Evolutionary conservation across 352 stramenopile species (phyloP), one percentile per base, ranked within the genome.

Genomic region (Phytophthora melonis): DNA sequence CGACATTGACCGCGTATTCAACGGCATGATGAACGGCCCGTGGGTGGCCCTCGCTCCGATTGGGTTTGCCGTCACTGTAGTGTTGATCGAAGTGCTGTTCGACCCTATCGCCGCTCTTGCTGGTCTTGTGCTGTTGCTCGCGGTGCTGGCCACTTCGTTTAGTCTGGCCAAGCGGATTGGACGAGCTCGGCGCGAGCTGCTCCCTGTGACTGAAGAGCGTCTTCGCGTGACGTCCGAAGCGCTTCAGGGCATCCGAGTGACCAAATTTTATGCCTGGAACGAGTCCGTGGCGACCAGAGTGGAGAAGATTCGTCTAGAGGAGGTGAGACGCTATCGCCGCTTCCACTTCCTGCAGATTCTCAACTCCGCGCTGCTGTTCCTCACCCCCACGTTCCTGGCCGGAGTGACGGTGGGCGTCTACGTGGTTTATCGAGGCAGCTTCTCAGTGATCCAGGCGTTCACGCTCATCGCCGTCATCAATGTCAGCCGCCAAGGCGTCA

Each of bases 181-280:
- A 1, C 41, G 39, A 36, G 67, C 59, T 19, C 78, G 77, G 18
- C 84, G 81, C 7, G 41, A 74, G 16, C 80, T 90, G 14, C 66
- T 89, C 2, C 36, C 59, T 11, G 75, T 92, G 58, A 74, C 84
- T 0, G 81, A 79, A 21, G 80, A 93, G 21, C 87, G 97, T 18
- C 92, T 99, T 18, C 97, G 98, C 68, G 88, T 98, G 62, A 96
- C 96, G n/a, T 97, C 96, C 63, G 96, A 99, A 78, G 89, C 97
- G 19, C 82, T 99, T 4, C 77, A 92, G 19, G 96, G 95, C 9
- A 97, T 98, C 61, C 81, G 93, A 56, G 90, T 93, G 58, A 87
- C 97, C 39, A 98, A 98, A 63, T 92, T 98, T 74, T 97, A 97
- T 59, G 88, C 86, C 23, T 98, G 91, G 92, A 85, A 92, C 62